These are phyloP conservation scores for Pseudozyma pruni DNA, from an alignment of 1,284 basidiomycete species.

Conservation along the genomic window DNA sequence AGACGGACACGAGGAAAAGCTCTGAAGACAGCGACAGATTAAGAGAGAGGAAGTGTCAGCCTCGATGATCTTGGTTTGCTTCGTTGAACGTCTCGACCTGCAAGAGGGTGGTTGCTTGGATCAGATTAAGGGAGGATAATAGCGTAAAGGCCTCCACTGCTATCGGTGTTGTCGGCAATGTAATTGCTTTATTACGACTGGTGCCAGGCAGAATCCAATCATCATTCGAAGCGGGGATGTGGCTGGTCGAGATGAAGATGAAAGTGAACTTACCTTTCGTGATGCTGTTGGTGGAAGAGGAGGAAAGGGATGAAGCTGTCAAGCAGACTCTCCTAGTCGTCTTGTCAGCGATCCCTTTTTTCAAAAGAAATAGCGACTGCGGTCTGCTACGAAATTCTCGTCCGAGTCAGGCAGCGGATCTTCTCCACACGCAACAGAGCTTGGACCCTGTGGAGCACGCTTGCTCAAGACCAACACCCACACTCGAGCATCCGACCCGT, in stretches of 20 bases:
- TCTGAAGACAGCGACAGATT: neutral
- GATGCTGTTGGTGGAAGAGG: slow-evolving; percentile 15
- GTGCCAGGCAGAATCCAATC: slow-evolving; percentile 57
- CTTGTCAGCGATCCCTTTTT: neutral
- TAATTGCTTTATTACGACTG: slow-evolving; percentile 54
- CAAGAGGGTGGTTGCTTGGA: slow-evolving; percentile 6
- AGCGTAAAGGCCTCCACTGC: slow-evolving; percentile 55
- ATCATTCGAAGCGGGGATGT: slow-evolving; percentile 34
- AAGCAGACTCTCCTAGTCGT: neutral
- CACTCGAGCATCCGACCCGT: too few species aligned
- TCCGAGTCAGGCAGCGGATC: slow-evolving; percentile 8
- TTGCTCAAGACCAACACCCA: neutral
- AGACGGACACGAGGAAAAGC: neutral
- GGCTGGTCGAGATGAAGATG: neutral
- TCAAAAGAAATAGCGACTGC: slow-evolving; percentile 5
- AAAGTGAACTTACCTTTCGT: slow-evolving; percentile 20
- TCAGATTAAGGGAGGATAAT: slow-evolving; percentile 54
- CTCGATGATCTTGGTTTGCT: neutral
- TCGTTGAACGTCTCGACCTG: neutral
- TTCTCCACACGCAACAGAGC: slow-evolving; percentile 7
- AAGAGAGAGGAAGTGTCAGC: slow-evolving; percentile 10
- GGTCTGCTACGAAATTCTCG: slow-evolving; percentile 15
- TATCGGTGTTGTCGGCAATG: slow-evolving; percentile 51
- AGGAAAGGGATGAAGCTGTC: neutral
- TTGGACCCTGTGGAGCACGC: slow-evolving; percentile 10